phyloP scores from a whole-genome alignment of 2,329 filamentous ascomycete species.

The Sporothrix luriei region DNA sequence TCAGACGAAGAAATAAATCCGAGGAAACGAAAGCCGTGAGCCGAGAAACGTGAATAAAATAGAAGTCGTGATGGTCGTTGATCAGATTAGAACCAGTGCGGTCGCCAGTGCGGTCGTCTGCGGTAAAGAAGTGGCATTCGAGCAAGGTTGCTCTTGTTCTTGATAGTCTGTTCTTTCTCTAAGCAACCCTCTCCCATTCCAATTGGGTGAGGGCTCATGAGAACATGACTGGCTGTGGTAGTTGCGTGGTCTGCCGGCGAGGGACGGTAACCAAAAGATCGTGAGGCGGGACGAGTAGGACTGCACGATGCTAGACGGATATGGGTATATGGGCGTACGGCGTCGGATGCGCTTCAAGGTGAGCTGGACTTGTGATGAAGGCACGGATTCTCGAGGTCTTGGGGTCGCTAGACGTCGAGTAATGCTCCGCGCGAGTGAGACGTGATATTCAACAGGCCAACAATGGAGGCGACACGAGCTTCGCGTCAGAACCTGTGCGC shows the following conservation, averaged over 20 bases:
- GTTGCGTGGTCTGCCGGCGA: constrained; percentile 27
- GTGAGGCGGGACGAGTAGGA: not conserved
- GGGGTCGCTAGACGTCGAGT: constrained; percentile 3
- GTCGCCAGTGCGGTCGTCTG: not conserved
- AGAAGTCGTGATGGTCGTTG: constrained; percentile 16
- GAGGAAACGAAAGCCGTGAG: not conserved
- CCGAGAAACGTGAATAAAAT: not conserved
- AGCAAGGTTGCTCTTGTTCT: not conserved
- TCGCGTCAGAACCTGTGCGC: constrained; percentile 2
- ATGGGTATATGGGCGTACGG: not conserved
- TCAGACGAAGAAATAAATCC: not conserved
- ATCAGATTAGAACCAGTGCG: not conserved
- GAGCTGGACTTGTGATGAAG: not conserved
- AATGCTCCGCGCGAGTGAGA: not conserved
- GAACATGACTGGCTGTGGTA: constrained; percentile 42
- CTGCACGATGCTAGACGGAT: not conserved
- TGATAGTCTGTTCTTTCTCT: constrained; percentile 25
- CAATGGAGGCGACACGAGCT: not conserved
- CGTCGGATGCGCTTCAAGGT: not conserved
- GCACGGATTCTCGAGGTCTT: not conserved
- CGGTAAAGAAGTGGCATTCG: not conserved
- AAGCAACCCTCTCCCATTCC: constrained; percentile 41
- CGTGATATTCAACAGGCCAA: not conserved
- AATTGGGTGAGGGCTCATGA: constrained; percentile 40
- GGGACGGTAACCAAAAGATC: constrained; percentile 32